Evolutionary conservation across 257 asterid genomes (phyloP).

Genomic region (Echium plantagineum): DNA sequence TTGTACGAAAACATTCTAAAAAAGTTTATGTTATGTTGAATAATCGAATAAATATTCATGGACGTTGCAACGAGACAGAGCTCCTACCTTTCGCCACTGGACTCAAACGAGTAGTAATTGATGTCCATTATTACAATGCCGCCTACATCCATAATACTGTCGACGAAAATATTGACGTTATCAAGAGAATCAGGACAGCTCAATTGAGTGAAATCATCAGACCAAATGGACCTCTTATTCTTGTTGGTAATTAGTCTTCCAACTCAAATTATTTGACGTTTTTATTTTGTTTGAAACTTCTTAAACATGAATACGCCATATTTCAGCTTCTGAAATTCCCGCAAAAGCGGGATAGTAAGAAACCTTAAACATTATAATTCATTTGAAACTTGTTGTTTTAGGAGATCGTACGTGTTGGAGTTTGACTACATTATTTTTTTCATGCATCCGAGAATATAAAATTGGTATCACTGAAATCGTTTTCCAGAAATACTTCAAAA

Average conservation of each 20-base stretch:
- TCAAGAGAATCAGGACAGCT: conserved; percentile 25
- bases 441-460: too few species aligned
- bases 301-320: too few species aligned
- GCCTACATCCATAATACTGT: conserved; percentile 35
- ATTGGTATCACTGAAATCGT: too few species aligned
- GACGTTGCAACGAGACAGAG: conserved; percentile 33
- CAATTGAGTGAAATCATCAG: conserved; percentile 25
- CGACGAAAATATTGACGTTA: conserved; percentile 40
- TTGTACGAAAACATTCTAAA: conserved; percentile 35
- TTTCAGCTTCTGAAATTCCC: too few species aligned
- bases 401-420: too few species aligned
- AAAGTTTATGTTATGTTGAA: conserved; percentile 44
- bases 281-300: neutral
- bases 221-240: conserved; percentile 48
- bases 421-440: too few species aligned
- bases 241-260: conserved; percentile 33
- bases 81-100: conserved; percentile 37
- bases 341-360: too few species aligned
- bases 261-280: too few species aligned
- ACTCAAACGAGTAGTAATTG: conserved; percentile 34
- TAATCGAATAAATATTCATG: conserved; percentile 33
- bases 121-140: conserved; percentile 61
- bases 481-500: too few species aligned
- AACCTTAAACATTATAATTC: too few species aligned
- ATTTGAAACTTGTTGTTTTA: too few species aligned